These are phyloP conservation scores for Mallotus repandus DNA, from an alignment of 441 rosid species.

Conservation along the genomic window DNA sequence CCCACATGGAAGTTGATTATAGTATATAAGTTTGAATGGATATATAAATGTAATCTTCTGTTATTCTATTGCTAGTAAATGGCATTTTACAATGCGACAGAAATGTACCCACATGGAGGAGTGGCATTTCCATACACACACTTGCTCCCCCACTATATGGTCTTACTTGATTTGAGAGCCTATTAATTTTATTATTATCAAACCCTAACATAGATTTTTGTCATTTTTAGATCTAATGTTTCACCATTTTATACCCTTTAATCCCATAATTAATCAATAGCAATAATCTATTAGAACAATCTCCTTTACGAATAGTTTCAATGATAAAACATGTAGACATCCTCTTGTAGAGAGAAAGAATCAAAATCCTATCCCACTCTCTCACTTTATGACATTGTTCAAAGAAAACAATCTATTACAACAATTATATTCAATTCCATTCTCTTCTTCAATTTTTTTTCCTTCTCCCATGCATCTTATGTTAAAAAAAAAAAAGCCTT, in stretches of 20 bases:
- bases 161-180: slow-evolving; percentile 26
- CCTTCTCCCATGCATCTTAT: too few relatives aligned
- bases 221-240: slow-evolving; percentile 4
- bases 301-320: too few relatives aligned
- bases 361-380: too few relatives aligned
- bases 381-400: too few relatives aligned
- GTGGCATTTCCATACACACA: background rate
- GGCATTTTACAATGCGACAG: slow-evolving; percentile 26
- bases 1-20: slow-evolving; percentile 29
- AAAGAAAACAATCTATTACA: too few relatives aligned
- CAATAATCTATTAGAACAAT: background rate
- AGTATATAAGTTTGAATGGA: too few relatives aligned
- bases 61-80: background rate
- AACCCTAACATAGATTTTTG: background rate
- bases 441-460: too few relatives aligned
- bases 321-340: too few relatives aligned
- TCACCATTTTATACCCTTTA: too few relatives aligned
- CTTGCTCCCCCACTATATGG: background rate
- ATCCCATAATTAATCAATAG: background rate
- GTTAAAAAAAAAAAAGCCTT: too few relatives aligned
- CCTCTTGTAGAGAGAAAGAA: too few relatives aligned
- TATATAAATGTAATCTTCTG: background rate
- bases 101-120: slow-evolving; percentile 31
- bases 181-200: background rate
- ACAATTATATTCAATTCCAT: too few relatives aligned